Evolutionary conservation across 1,139 yeast species (phyloP), one percentile per base, ranked within the genome.

Genomic region (Magnusiomyces ingens): DNA sequence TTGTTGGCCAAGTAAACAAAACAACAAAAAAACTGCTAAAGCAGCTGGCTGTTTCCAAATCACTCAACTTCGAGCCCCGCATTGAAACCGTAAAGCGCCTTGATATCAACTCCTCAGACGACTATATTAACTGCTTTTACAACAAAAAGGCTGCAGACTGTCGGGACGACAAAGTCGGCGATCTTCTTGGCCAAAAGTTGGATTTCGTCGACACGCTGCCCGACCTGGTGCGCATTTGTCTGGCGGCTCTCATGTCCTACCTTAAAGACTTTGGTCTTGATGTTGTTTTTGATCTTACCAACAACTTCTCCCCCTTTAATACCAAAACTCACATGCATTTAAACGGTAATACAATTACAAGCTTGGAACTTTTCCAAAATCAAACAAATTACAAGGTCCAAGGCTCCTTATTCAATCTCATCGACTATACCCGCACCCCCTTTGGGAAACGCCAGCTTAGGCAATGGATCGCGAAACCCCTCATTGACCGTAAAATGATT

Each of bases 351-450:
- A 81, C 96, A 0, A 62, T 93, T 5, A 75, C 77, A 37, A 80
- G 86, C 43, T 70, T 93, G 26, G 97, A 93, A 63, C 76, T 93
- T 1, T 88, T 88, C 61, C 73, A 73, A 42, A 87, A 87, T 62
- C 71, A 76, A 1, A 80, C 93, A 0, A 81, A 82, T 58, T 68
- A 70, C 17, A 71, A 77, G 1, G 73, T 71, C 6, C 71, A 74
- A 37, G 98, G 97, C 0, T 81, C 96, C 0, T 69, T 93, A 17
- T 68, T 86, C 15, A 85, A 93, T 89, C 71, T 88, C 1, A 64
- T 93, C 58, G 87, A 91, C 66, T 91, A 85, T 58, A 87, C 98
- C 0, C 71, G 81, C 45, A 88, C 97, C 0, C 75, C 77, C 36
- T 85, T 84, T 69, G 99, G 99, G 0, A 77, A 75, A 51, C 70